A percentile compares a stretch with the other conserved stretches of the same genome.
Conservation (phyloP, 805 yeast genomes). For the Wickerhamomyces silvicola region DNA sequence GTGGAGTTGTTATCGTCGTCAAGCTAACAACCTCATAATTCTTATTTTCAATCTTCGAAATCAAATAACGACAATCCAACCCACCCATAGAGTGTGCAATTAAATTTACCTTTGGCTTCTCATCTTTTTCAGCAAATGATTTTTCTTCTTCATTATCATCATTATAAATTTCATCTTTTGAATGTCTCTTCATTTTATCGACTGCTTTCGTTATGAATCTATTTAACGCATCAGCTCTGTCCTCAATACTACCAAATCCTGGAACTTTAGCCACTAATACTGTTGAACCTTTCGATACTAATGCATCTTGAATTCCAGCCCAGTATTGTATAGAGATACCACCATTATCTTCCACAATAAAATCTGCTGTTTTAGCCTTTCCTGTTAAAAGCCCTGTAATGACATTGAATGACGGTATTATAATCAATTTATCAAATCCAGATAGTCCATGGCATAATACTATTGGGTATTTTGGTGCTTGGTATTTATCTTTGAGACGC, state of each 20-base stretch:
- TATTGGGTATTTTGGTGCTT: slow-evolving; percentile 64
- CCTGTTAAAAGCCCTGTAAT: slow-evolving; percentile 17
- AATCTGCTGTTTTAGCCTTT: slow-evolving; percentile 6
- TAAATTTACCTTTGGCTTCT: slow-evolving; percentile 53
- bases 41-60: slow-evolving; percentile 41
- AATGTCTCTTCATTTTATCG: slow-evolving; percentile 13
- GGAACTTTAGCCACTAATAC: slow-evolving; percentile 76
- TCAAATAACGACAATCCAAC: slow-evolving; percentile 71
- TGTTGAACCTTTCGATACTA: slow-evolving; percentile 55
- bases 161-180: slow-evolving; percentile 21
- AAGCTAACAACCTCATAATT: slow-evolving; percentile 60
- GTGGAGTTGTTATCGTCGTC: slow-evolving; percentile 87
- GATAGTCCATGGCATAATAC: slow-evolving; percentile 83
- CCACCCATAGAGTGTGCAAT: slow-evolving; percentile 97
- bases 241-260: slow-evolving; percentile 69
- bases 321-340: slow-evolving; percentile 61
- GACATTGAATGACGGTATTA: slow-evolving; percentile 36
- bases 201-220: slow-evolving; percentile 34
- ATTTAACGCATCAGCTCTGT: slow-evolving; percentile 56
- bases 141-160: slow-evolving; percentile 6
- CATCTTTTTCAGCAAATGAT: slow-evolving; percentile 14
- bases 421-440: slow-evolving; percentile 60
- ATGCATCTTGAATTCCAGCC: slow-evolving; percentile 66
- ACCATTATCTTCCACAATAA: slow-evolving; percentile 23
- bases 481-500: slow-evolving; percentile 32